phyloP scores from a whole-genome alignment of 2,329 filamentous ascomycete genomes.

The Tolypocladium tundrense region DNA sequence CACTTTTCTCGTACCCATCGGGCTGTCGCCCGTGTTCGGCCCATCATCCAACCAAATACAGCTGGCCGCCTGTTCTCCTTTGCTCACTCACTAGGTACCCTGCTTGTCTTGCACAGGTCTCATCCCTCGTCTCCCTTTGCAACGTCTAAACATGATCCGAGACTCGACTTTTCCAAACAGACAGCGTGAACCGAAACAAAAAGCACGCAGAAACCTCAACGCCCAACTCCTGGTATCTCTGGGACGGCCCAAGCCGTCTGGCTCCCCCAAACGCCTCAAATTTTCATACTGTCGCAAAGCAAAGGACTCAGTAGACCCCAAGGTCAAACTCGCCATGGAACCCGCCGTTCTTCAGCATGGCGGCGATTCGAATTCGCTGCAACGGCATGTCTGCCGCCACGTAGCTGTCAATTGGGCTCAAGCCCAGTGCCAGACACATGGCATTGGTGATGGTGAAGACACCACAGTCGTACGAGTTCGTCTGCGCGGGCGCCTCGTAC shows the following conservation, averaged over 20 bases:
- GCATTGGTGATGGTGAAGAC: conserved; percentile 67
- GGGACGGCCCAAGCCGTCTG: background rate
- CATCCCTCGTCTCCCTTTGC: background rate
- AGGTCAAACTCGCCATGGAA: conserved; percentile 52
- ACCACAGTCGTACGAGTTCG: conserved; percentile 66
- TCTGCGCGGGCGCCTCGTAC: conserved; percentile 45
- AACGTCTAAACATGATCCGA: background rate
- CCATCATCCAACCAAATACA: background rate
- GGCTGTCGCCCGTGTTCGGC: background rate
- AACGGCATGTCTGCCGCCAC: conserved; percentile 42
- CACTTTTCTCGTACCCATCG: background rate
- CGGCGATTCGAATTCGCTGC: conserved; percentile 53
- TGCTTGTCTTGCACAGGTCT: background rate
- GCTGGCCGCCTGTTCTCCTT: background rate
- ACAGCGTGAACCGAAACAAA: background rate
- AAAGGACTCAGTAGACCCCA: conserved; percentile 19
- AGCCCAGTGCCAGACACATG: conserved; percentile 47
- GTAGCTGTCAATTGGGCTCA: conserved; percentile 41
- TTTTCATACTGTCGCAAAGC: background rate
- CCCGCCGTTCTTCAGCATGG: conserved; percentile 55
- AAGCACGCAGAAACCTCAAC: background rate
- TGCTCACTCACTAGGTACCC: background rate
- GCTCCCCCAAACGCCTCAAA: background rate
- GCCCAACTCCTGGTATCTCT: background rate
- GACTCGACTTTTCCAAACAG: background rate